Conservation (phyloP, 768 basidiomycete genomes). For the Piloderma croceum region DNA sequence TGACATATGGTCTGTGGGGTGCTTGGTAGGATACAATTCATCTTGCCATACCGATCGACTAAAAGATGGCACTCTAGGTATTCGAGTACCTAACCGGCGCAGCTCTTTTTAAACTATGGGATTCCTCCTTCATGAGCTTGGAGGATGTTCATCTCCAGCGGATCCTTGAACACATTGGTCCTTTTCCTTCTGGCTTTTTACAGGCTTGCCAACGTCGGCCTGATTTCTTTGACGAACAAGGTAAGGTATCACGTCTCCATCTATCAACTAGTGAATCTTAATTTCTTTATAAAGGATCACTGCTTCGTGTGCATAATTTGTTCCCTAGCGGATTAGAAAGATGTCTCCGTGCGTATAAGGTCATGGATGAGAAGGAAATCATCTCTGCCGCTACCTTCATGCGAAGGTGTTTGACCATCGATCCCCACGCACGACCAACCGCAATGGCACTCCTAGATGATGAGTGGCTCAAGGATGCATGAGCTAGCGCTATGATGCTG, state of each 20-base stretch:
- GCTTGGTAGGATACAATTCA: slow-evolving; percentile 18
- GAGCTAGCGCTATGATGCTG: no score
- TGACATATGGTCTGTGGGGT: slow-evolving; percentile 25
- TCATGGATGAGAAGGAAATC: slow-evolving; percentile 8
- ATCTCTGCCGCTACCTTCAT: slow-evolving; percentile 11
- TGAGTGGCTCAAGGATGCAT: no score
- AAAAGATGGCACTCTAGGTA: no score
- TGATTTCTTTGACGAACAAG: slow-evolving; percentile 17
- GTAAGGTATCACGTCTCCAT: no score
- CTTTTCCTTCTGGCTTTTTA: slow-evolving; percentile 15
- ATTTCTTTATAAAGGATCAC: no score
- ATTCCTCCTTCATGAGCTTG: slow-evolving; percentile 6
- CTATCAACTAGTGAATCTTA: no score
- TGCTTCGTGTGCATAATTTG: no score
- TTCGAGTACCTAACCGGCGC: no score
- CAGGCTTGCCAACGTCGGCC: slow-evolving; percentile 11
- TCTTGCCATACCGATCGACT: no score
- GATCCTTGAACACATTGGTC: slow-evolving; percentile 15
- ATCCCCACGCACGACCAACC: slow-evolving; percentile 13
- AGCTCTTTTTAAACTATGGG: no score
- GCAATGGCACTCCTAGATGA: slow-evolving; percentile 15
- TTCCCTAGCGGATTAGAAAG: no score
- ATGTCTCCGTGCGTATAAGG: no score
- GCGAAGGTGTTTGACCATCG: slow-evolving; percentile 14
- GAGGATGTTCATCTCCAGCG: slow-evolving; percentile 11